phyloP scores from a whole-genome alignment of 2,329 filamentous ascomycete genomes.

The Aspergillus fructus region DNA sequence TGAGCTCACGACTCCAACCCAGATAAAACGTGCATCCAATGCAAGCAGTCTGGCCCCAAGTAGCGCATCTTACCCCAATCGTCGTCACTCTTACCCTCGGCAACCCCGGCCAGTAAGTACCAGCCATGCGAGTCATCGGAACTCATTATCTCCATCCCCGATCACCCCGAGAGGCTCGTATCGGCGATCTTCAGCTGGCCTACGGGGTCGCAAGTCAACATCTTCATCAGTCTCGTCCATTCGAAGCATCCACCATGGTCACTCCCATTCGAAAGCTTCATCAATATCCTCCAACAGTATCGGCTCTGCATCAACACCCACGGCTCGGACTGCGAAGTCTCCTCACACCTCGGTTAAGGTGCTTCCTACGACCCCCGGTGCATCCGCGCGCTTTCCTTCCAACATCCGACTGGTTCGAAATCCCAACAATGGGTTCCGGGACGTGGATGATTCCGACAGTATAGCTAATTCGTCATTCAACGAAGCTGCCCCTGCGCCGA shows the following conservation, averaged over 20 bases:
- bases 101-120: conserved; percentile 37
- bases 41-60: conserved; percentile 44
- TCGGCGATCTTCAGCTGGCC: conserved; percentile 75
- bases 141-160: conserved; percentile 82
- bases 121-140: conserved; percentile 51
- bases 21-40: conserved; percentile 41
- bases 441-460: conserved; percentile 24
- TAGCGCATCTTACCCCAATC: conserved; percentile 42
- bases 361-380: conserved; percentile 83
- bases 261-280: conserved; percentile 89
- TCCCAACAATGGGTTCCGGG: conserved; percentile 26
- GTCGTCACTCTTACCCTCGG: conserved; percentile 42
- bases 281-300: conserved; percentile 83
- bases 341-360: conserved; percentile 93
- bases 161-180: conserved; percentile 85
- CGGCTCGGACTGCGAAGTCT: conserved; percentile 65
- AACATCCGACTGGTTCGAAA: conserved; percentile 80
- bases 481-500: conserved; percentile 35
- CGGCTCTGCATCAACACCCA: conserved; percentile 66
- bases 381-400: conserved; percentile 70
- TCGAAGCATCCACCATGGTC: conserved; percentile 83
- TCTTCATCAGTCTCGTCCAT: conserved; percentile 93
- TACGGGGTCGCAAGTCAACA: conserved; percentile 90
- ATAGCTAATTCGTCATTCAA: conserved; percentile 37
- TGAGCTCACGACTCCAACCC: conserved; percentile 36